Evolutionary conservation across 2,329 filamentous ascomycete genomes (phyloP).

Genomic region (Zymoseptoria pseudotritici): DNA sequence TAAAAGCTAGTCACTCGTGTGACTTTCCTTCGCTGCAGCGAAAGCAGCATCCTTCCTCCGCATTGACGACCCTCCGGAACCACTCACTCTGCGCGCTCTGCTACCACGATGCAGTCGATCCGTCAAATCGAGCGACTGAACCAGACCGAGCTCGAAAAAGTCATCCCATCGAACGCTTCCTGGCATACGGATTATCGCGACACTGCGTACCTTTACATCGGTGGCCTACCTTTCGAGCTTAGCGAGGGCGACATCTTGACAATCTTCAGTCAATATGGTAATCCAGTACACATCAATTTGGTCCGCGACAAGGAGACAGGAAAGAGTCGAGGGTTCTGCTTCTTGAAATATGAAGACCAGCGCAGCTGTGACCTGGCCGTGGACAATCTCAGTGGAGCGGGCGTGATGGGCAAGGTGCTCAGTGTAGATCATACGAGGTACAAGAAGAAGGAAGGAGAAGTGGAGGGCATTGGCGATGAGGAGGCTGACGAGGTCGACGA

Average conservation of each 20-base stretch:
- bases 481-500: constrained; percentile 48
- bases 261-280: constrained; percentile 95
- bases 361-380: constrained; percentile 91
- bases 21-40: not conserved
- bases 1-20: not conserved
- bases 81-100: not conserved
- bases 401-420: constrained; percentile 69
- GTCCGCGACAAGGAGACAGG: constrained; percentile 93
- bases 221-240: constrained; percentile 83
- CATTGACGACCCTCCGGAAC: not conserved
- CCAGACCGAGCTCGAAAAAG: constrained; percentile 85
- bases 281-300: constrained; percentile 87
- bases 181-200: constrained; percentile 98
- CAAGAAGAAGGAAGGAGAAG: constrained; percentile 69
- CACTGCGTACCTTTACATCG: constrained; percentile 94
- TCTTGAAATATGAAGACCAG: constrained; percentile 97
- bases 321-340: constrained; percentile 89
- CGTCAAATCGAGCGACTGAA: constrained; percentile 89
- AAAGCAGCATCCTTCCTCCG: not conserved
- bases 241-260: constrained; percentile 93
- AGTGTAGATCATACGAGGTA: constrained; percentile 91
- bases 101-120: constrained; percentile 75
- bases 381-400: constrained; percentile 85
- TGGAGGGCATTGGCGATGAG: constrained; percentile 33
- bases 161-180: constrained; percentile 75